Conservation (phyloP, 768 basidiomycete genomes). For the Termitomyces sp. region DNA sequence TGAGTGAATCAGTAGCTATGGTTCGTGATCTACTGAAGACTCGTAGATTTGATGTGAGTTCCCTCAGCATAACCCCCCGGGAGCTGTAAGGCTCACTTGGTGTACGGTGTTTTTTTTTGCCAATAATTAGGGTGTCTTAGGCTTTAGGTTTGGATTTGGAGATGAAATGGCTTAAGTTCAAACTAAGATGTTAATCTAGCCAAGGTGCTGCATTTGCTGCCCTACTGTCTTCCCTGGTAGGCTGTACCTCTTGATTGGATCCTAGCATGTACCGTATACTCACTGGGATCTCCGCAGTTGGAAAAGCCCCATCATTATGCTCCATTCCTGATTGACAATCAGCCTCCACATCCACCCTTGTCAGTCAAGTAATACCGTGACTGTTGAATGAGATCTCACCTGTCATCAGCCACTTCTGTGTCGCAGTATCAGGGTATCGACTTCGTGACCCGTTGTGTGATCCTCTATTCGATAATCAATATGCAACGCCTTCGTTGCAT, state of each 20-base stretch:
- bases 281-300: constrained; percentile 21
- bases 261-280: neutral
- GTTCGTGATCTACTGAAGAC: constrained; percentile 54
- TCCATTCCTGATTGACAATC: constrained; percentile 57
- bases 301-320: constrained; percentile 43
- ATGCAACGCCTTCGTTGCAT: constrained; percentile 72
- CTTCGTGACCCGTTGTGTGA: constrained; percentile 43
- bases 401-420: constrained; percentile 56
- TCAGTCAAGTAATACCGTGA: constrained; percentile 25
- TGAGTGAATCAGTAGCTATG: constrained; percentile 50
- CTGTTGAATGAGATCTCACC: constrained; percentile 1
- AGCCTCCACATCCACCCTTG: constrained; percentile 74
- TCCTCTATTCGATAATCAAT: constrained; percentile 44
- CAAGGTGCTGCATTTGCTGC: constrained; percentile 80
- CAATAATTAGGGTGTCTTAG: constrained; percentile 60
- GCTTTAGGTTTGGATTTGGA: constrained; percentile 54
- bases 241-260: constrained; percentile 17
- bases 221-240: constrained; percentile 62
- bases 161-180: neutral
- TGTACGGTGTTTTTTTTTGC: neutral
- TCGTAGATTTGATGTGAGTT: constrained; percentile 62
- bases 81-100: constrained; percentile 4
- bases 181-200: constrained; percentile 25
- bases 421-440: constrained; percentile 72
- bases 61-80: constrained; percentile 1